A percentile compares a stretch with the other conserved stretches of the same genome.
These are phyloP conservation scores for Venturia effusa DNA, from an alignment of 2,329 filamentous ascomycete species.

Conservation along the genomic window DNA sequence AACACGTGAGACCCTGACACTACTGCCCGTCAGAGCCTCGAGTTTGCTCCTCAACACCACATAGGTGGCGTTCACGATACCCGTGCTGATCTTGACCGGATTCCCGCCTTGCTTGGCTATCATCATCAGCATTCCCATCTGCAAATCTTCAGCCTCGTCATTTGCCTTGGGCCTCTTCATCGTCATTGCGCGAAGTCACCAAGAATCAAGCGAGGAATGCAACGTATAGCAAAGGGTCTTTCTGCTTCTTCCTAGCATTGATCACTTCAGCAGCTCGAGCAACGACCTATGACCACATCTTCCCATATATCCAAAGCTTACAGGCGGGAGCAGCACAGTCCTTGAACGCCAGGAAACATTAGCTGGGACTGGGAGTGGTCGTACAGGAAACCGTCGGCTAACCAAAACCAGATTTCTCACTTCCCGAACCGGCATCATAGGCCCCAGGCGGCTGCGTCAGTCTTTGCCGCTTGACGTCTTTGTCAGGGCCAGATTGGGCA, in stretches of 20 bases:
- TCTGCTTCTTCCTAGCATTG: too few species aligned
- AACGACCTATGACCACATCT: neutral
- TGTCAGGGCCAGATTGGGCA: neutral
- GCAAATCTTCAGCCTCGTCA: neutral
- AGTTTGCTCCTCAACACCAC: neutral
- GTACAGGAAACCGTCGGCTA: neutral
- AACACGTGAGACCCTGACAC: too few species aligned
- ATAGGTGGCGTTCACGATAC: neutral
- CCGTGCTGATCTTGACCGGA: neutral
- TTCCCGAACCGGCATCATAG: neutral
- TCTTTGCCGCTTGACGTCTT: neutral
- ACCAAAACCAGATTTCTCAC: neutral
- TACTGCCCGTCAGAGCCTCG: too few species aligned
- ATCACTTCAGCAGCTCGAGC: neutral
- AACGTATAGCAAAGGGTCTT: too few species aligned
- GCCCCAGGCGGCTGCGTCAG: neutral
- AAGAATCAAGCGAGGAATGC: too few species aligned
- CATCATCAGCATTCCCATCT: neutral
- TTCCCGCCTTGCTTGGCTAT: neutral
- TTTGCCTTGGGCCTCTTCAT: neutral
- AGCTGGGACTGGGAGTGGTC: neutral
- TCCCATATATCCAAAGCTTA: neutral
- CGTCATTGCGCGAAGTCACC: neutral
- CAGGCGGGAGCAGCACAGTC: neutral
- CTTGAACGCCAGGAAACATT: neutral